phyloP scores from a whole-genome alignment of 1,139 yeast species.

The Geotrichum phurueaensis region DNA sequence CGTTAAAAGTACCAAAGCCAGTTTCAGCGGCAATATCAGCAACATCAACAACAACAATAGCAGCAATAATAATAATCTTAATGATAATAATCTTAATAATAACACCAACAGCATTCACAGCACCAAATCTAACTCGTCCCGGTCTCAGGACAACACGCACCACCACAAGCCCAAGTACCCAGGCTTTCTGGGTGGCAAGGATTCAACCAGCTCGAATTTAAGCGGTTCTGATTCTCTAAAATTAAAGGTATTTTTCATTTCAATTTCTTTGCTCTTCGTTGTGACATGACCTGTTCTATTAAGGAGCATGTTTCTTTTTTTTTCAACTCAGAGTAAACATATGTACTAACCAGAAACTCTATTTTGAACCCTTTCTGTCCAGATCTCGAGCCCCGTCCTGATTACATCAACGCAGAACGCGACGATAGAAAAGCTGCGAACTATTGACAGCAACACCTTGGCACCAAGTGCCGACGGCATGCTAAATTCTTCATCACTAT shows the following conservation, averaged over 20 bases:
- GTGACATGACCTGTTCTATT: neutral
- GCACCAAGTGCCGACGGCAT: neutral
- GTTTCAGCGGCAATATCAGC: too few relatives aligned
- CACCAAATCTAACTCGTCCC: neutral
- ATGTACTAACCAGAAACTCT: neutral
- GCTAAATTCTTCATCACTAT: neutral
- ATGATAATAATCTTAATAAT: neutral
- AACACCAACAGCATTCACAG: neutral
- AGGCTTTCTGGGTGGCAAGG: neutral
- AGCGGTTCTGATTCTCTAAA: neutral
- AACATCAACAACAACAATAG: neutral
- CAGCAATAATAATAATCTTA: neutral
- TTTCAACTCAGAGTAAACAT: neutral
- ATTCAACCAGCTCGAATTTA: neutral
- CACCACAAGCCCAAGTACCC: neutral
- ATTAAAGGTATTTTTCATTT: neutral
- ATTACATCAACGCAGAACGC: conserved; percentile 6
- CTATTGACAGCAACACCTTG: neutral
- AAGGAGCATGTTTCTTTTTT: neutral
- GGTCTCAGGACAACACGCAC: neutral
- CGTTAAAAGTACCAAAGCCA: neutral
- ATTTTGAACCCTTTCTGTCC: neutral
- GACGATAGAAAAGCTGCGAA: conserved; percentile 1
- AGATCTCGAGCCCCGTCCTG: conserved; percentile 9
- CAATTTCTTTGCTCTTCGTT: neutral